A percentile compares a stretch with the other conserved stretches of the same genome.
phyloP scores from a whole-genome alignment of 331 rosid species.

The Arachis monticola region DNA sequence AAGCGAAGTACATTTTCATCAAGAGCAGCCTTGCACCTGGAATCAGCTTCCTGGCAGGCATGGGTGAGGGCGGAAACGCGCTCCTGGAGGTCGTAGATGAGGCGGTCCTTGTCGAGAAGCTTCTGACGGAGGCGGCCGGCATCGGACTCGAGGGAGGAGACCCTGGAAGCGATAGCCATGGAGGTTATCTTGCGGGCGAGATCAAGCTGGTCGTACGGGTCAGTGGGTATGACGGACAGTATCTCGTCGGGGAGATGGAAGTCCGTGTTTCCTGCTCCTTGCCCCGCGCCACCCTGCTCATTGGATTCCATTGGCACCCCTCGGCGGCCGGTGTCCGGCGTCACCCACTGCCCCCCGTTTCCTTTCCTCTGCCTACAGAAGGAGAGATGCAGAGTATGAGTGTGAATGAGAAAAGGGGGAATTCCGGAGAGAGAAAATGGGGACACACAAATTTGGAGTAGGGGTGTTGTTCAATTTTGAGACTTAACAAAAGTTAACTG shows the following conservation, averaged over 20 bases:
- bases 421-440: background rate
- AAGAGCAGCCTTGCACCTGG: constrained; percentile 58
- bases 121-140: constrained; percentile 57
- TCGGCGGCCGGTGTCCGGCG: background rate
- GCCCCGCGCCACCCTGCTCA: constrained; percentile 28
- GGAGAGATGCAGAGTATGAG: background rate
- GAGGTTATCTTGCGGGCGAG: constrained; percentile 98
- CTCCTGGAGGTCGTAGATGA: constrained; percentile 63
- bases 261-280: constrained; percentile 47
- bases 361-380: background rate
- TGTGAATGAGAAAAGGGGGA: too few species aligned
- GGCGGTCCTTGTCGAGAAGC: constrained; percentile 68
- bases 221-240: constrained; percentile 80
- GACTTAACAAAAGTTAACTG: too few species aligned
- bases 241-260: constrained; percentile 77
- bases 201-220: constrained; percentile 96
- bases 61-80: constrained; percentile 56
- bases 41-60: constrained; percentile 67
- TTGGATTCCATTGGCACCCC: background rate
- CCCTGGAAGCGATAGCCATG: constrained; percentile 97
- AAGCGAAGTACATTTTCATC: constrained; percentile 63
- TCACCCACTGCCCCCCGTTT: background rate
- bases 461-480: too few species aligned
- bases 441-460: too few species aligned
- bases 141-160: constrained; percentile 83